Evolutionary conservation across 495 filamentous ascomycete species (phyloP).

Genomic region (Aspergillus saccharolyticus): DNA sequence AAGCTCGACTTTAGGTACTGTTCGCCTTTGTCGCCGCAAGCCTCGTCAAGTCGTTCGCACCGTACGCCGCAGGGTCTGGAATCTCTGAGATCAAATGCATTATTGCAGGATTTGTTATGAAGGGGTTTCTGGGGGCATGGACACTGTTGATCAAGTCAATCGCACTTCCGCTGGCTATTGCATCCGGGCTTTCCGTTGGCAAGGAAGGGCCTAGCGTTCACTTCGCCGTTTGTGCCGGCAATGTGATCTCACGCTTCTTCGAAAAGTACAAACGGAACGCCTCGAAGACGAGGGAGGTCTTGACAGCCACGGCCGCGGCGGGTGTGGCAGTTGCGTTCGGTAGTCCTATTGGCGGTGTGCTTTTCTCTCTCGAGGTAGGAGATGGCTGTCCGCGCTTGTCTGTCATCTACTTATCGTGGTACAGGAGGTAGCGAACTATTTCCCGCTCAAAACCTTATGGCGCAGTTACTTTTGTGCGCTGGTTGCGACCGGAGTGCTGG

Average conservation of each 20-base stretch:
- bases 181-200: conserved; percentile 89
- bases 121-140: conserved; percentile 90
- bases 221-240: conserved; percentile 95
- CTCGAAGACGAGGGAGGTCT: conserved; percentile 89
- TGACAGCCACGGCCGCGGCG: conserved; percentile 90
- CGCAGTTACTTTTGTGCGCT: conserved; percentile 96
- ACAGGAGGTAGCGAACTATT: conserved; percentile 94
- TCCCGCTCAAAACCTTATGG: conserved; percentile 97
- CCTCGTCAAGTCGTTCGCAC: conserved; percentile 88
- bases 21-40: conserved; percentile 80
- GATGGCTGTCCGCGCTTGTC: no score
- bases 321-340: conserved; percentile 97
- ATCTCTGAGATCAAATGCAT: conserved; percentile 99
- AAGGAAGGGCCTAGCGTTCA: conserved; percentile 98
- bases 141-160: conserved; percentile 94
- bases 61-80: conserved; percentile 93
- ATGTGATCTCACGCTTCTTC: conserved; percentile 92
- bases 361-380: conserved; percentile 84
- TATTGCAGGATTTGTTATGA: conserved; percentile 99
- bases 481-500: conserved; percentile 88
- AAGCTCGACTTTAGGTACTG: conserved; percentile 50
- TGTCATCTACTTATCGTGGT: conserved; percentile 14
- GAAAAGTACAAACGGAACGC: conserved; percentile 90
- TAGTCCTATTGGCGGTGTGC: conserved; percentile 91
- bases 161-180: conserved; percentile 85